phyloP scores from a whole-genome alignment of 2,329 filamentous ascomycete genomes.

The Pseudomassariella vexata region DNA sequence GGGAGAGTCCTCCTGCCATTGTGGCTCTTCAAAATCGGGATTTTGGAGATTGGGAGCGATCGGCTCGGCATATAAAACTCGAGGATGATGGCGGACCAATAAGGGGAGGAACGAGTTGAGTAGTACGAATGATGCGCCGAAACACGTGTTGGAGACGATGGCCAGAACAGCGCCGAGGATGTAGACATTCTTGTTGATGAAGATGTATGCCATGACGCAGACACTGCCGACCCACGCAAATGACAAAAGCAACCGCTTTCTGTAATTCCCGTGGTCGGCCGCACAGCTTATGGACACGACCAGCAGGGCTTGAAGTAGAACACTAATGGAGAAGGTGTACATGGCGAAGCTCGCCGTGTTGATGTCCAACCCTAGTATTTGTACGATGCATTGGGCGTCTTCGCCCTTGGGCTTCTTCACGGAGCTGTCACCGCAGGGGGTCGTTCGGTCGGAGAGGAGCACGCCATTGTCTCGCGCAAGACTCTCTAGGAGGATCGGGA shows the following conservation, averaged over 20 bases:
- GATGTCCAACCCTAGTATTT: slow-evolving; percentile 75
- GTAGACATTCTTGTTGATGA: slow-evolving; percentile 69
- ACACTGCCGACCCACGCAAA: slow-evolving; percentile 80
- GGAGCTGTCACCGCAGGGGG: slow-evolving; percentile 51
- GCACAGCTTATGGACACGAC: slow-evolving; percentile 96
- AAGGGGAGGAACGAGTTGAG: slow-evolving; percentile 93
- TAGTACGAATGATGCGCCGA: slow-evolving; percentile 91
- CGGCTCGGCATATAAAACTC: slow-evolving; percentile 24
- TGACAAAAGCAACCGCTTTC: slow-evolving; percentile 79
- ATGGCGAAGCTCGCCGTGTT: slow-evolving; percentile 97
- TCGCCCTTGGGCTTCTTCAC: slow-evolving; percentile 33
- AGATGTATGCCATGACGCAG: slow-evolving; percentile 83
- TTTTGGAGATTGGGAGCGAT: slow-evolving; percentile 23
- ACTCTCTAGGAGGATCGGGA: slow-evolving; percentile 91
- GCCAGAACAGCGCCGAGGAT: slow-evolving; percentile 77
- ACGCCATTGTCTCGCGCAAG: slow-evolving; percentile 90
- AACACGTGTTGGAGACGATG: slow-evolving; percentile 87
- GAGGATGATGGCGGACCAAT: slow-evolving; percentile 79
- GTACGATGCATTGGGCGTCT: slow-evolving; percentile 72
- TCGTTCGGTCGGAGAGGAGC: slow-evolving; percentile 68
- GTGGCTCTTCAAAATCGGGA: slow-evolving; percentile 27
- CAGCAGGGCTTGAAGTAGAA: slow-evolving; percentile 79
- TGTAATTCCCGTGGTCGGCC: slow-evolving; percentile 87
- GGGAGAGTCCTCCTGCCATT: slow-evolving; percentile 21
- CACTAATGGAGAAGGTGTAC: slow-evolving; percentile 95